These are phyloP conservation scores for Diplodia mutila DNA, from an alignment of 2,329 filamentous ascomycete species.

Conservation along the genomic window DNA sequence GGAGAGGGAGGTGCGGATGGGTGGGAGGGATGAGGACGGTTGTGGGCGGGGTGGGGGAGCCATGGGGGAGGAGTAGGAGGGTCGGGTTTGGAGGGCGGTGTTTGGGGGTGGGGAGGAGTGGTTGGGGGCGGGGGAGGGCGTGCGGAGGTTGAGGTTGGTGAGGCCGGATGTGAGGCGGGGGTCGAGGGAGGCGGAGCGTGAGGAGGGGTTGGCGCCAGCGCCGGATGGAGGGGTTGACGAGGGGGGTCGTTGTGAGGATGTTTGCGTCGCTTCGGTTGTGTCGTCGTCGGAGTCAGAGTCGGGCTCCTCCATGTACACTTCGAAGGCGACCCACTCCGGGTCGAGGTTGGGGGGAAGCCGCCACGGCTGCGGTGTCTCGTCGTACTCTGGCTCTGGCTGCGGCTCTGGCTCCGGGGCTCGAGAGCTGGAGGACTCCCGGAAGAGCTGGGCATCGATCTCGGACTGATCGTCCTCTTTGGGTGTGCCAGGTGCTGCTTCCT, in stretches of 20 bases:
- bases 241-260: not conserved
- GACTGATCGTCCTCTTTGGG: slow-evolving; percentile 44
- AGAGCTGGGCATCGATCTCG: slow-evolving; percentile 50
- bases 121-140: slow-evolving; percentile 33
- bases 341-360: slow-evolving; percentile 75
- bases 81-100: slow-evolving; percentile 35
- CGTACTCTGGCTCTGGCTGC: slow-evolving; percentile 27
- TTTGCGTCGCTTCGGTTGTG: slow-evolving; percentile 39
- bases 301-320: slow-evolving; percentile 73
- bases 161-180: slow-evolving; percentile 44
- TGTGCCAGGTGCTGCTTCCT: not conserved
- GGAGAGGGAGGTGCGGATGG: slow-evolving; percentile 71
- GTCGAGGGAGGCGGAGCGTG: slow-evolving; percentile 26
- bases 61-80: slow-evolving; percentile 30
- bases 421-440: slow-evolving; percentile 44
- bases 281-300: slow-evolving; percentile 59
- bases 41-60: slow-evolving; percentile 30
- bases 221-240: slow-evolving; percentile 24
- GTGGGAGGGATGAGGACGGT: slow-evolving; percentile 41
- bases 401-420: slow-evolving; percentile 28
- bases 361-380: slow-evolving; percentile 50
- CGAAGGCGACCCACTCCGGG: slow-evolving; percentile 87
- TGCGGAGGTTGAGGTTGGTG: slow-evolving; percentile 51
- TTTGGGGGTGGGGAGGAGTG: slow-evolving; percentile 30
- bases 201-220: not conserved